Evolutionary conservation across 345 rosid genomes (phyloP), one percentile per base, ranked within the genome.

Genomic region (Aurinia saxatilis): DNA sequence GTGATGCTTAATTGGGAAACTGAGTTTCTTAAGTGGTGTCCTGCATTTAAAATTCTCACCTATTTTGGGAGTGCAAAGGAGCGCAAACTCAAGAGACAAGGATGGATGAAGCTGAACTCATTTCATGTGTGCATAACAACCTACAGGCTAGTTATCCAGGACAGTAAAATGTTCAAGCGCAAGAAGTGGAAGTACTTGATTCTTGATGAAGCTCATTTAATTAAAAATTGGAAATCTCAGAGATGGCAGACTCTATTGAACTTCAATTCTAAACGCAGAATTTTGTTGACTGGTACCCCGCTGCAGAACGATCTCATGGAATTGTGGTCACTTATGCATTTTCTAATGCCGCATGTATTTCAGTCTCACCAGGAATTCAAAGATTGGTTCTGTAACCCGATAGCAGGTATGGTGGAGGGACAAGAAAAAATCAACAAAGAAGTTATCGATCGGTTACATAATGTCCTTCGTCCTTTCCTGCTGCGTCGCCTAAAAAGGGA

Each of bases 1-100:
- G 99, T 95, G 65, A 90, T 95, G 99, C 97, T 95, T 56, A 95
- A 95, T 72, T 95, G 99, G 99, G 99, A 95, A 84, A 95, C 99
- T 60, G 99, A 95, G 71, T 95, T 95, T 82, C 92, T 95, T 68
- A 95, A 89, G 72, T 95, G 99, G 99, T 88, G 96, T 78, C 99
- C 99, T 70, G 99, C 99, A 49, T 90, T 95, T 71, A 95, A 95
- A 80, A 95, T 95, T 63, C 86, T 95, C 53, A 95, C 99, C 46
- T 95, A 95, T 79, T 95, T 90, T 74, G 99, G 99, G 70, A 95
- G 88, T 80, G 97, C 99, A 49, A 95, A 88, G 72, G 99, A 95
- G 78, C 88, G 99, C 57, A 95, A 83, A 68, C 77, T 79, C 63
- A 95, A 95, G 84, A 79, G 99, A 80, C 99, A 95, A 77, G 99